Conservation (phyloP, 306 rosid species). For the Rosa lucieae region DNA sequence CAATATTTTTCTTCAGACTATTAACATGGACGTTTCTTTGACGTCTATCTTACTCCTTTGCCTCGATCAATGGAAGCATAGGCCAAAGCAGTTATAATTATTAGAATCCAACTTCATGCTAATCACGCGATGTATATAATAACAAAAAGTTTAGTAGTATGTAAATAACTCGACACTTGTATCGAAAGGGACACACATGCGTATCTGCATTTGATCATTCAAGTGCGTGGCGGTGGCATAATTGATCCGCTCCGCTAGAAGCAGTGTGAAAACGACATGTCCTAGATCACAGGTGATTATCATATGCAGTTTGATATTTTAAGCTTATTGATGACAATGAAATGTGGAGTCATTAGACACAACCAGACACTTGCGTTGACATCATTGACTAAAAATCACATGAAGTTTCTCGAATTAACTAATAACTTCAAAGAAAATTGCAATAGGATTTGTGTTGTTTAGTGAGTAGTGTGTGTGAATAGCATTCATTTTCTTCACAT, state of each 20-base stretch:
- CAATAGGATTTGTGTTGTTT: neutral
- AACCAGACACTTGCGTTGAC: neutral
- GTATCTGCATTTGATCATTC: neutral
- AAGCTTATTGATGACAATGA: neutral
- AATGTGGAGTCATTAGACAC: neutral
- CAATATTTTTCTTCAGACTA: neutral
- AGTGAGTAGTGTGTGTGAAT: neutral
- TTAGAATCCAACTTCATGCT: neutral
- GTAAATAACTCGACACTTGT: neutral
- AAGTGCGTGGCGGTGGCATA: neutral
- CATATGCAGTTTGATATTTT: neutral
- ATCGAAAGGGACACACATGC: neutral
- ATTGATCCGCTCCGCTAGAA: constrained; percentile 10
- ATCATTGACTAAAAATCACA: neutral
- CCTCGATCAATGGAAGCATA: neutral
- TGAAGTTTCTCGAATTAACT: neutral
- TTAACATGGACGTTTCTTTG: neutral
- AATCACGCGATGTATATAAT: constrained; percentile 4
- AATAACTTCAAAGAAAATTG: neutral
- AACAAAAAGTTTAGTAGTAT: neutral
- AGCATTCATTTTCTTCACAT: neutral
- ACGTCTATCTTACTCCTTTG: neutral
- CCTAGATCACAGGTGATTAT: constrained; percentile 20
- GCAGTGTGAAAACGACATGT: constrained; percentile 16
- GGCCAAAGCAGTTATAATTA: neutral